Evolutionary conservation across 352 stramenopile genomes (phyloP), one percentile per base, ranked within the genome.

Genomic region (Porosira glacialis): DNA sequence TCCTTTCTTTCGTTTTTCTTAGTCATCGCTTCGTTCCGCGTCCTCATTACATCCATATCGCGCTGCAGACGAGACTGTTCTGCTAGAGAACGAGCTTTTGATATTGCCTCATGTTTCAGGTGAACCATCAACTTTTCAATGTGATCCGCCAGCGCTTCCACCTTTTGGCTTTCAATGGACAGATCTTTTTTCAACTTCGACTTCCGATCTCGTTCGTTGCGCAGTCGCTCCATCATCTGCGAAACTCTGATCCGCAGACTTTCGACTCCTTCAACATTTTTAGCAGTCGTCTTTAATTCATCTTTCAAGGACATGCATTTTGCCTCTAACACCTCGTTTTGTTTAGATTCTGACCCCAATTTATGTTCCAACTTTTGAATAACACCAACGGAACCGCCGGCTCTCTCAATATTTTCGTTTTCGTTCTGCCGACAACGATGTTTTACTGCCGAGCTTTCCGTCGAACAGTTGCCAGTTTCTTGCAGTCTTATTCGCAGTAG

Each of bases 101-200:
- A 87, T 2, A 93, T 93, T 6, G 92, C 94, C 69, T 98, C 94
- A 73, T 97, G 93, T 77, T 97, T 97, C 7, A 97, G 64, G 66
- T 97, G 94, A 5, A 97, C 81, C 93, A 97, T 97, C 21, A 98
- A 82, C 79, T 98, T 98, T 70, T 97, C 94, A 21, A 97, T 96
- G 69, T 98, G 94, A 59, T 97, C 93, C 26, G 89, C 93, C n/a
- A 97, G 75, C 45, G 87, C 92, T 7, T 90, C 81, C 27, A 97
- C 89, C 79, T 97, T 95, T 30, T 95, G 90, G 3, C 83, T 85
- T 2, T 87, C 66, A 28, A 92, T 82, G 30, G 88, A 89, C 27
- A 87, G 80, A 15, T 87, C 83, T 26, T 60, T 43, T 22, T 96
- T 87, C 17, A 84, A 79, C 64, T 91, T 93, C 8, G 47, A 69